A percentile compares a stretch with the other conserved stretches of the same genome.
These are phyloP conservation scores for Annulohypoxylon nitens DNA, from an alignment of 495 filamentous ascomycete species.

Conservation along the genomic window DNA sequence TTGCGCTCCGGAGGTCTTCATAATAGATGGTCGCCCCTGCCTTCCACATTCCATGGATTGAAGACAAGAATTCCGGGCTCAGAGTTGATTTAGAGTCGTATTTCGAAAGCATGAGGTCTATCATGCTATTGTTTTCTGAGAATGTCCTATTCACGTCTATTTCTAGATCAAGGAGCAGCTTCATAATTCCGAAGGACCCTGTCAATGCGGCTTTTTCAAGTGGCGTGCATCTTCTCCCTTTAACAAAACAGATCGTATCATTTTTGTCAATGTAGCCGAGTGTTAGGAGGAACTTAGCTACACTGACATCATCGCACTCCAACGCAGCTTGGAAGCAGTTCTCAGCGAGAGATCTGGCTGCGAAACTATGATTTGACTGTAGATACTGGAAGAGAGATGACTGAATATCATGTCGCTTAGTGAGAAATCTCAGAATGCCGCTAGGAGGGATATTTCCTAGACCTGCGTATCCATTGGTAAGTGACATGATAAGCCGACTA, in stretches of 20 bases:
- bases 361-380: background rate
- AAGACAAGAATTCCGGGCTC: background rate
- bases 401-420: background rate
- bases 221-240: background rate
- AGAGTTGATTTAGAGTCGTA: background rate
- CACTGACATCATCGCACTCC: background rate
- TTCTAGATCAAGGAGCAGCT: background rate
- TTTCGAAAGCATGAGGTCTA: background rate
- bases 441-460: background rate
- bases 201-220: background rate
- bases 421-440: constrained; percentile 5
- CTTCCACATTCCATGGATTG: too few relatives aligned
- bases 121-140: background rate
- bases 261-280: background rate
- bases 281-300: background rate
- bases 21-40: too few relatives aligned
- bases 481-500: background rate
- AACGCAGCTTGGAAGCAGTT: background rate
- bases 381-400: background rate
- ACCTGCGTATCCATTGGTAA: background rate
- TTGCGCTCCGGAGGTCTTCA: too few relatives aligned
- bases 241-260: background rate
- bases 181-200: background rate
- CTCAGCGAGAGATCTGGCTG: background rate
- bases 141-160: background rate